A percentile compares a stretch with the other conserved stretches of the same genome.
These are phyloP conservation scores for Gonium pectorale DNA, from an alignment of 139 green algal species.

Conservation along the genomic window DNA sequence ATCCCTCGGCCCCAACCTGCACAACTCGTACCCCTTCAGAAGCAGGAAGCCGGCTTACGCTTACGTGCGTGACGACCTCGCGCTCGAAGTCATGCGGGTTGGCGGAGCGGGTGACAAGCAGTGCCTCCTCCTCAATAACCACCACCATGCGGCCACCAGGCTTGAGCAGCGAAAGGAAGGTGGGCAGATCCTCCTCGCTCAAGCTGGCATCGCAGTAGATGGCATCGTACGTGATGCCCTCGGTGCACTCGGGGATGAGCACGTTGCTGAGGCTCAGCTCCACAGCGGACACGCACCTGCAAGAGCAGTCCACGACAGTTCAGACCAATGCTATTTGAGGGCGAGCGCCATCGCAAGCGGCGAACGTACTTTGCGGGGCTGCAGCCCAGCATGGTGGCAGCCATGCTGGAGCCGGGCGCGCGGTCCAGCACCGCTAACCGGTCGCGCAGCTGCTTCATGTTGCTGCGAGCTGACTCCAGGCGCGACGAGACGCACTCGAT, in stretches of 20 bases:
- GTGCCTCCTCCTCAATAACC: slow-evolving; percentile 69
- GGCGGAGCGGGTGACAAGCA: slow-evolving; percentile 62
- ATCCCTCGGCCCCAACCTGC: too few relatives aligned
- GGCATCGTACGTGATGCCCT: slow-evolving; percentile 63
- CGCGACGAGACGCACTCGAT: slow-evolving; percentile 68
- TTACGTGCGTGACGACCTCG: slow-evolving; percentile 50
- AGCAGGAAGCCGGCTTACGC: too few relatives aligned
- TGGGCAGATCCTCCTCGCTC: slow-evolving; percentile 70
- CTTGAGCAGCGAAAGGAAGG: slow-evolving; percentile 70
- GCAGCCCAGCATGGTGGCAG: slow-evolving; percentile 41
- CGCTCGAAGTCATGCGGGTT: slow-evolving; percentile 65
- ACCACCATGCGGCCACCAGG: slow-evolving; percentile 64
- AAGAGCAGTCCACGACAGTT: too few relatives aligned
- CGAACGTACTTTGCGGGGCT: slow-evolving; percentile 39
- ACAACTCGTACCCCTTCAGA: too few relatives aligned
- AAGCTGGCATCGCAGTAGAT: slow-evolving; percentile 71
- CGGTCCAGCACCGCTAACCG: slow-evolving; percentile 48
- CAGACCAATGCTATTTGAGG: too few relatives aligned
- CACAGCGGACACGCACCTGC: slow-evolving; percentile 32
- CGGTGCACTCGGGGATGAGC: slow-evolving; percentile 72
- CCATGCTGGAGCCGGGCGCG: slow-evolving; percentile 31
- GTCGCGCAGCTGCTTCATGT: slow-evolving; percentile 61
- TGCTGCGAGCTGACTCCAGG: slow-evolving; percentile 61
- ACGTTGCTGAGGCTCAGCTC: slow-evolving; percentile 64
- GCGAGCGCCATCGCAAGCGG: too few relatives aligned